Percentiles rank a stretch among this genome's conserved stretches.
These are phyloP conservation scores for Quercus ilex DNA, from an alignment of 306 rosid species.

Conservation along the genomic window DNA sequence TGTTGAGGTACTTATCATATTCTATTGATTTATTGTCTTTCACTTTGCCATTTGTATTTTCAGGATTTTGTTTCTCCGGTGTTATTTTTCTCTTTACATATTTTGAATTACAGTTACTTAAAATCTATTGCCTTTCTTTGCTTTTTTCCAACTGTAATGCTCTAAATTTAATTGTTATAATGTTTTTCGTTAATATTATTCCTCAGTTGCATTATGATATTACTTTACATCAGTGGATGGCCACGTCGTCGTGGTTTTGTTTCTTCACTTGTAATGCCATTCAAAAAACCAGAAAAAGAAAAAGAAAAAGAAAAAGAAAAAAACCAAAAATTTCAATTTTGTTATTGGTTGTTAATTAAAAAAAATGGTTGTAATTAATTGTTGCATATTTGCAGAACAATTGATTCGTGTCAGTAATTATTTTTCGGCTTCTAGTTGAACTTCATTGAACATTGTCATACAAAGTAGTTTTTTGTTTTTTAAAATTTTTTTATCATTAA, in stretches of 20 bases:
- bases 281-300: not conserved
- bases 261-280: not conserved
- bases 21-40: not conserved
- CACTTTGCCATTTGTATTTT: not conserved
- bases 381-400: not conserved
- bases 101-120: not conserved
- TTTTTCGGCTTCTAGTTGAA: not conserved
- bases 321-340: not conserved
- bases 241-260: not conserved
- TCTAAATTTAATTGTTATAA: not conserved
- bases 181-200: not conserved
- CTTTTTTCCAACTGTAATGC: constrained; percentile 7
- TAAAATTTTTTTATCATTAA: not conserved
- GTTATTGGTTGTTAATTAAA: not conserved
- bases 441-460: not conserved
- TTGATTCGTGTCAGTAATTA: not conserved
- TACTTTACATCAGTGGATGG: not conserved
- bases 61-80: constrained; percentile 3
- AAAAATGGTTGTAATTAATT: not conserved
- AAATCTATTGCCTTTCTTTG: constrained; percentile 12
- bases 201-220: constrained; percentile 1
- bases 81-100: not conserved
- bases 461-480: not conserved
- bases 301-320: not conserved
- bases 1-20: constrained; percentile 39